These are phyloP conservation scores for Umbellularia californica DNA, from an alignment of 164 flowering plant genomes.

Conservation along the genomic window DNA sequence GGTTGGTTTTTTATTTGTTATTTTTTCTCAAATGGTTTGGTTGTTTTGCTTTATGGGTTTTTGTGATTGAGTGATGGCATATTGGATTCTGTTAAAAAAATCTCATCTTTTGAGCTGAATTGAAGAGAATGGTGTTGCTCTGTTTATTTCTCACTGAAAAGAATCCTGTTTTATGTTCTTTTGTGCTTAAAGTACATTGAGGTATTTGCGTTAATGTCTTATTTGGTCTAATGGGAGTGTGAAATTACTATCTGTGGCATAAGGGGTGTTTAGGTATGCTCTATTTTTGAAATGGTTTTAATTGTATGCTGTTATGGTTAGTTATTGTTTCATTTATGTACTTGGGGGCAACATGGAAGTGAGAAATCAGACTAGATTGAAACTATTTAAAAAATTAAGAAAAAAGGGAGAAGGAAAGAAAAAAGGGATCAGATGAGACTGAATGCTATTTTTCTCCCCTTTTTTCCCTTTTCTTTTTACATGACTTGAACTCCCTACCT, in stretches of 20 bases:
- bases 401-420: too few species aligned
- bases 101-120: neutral
- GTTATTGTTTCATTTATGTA: neutral
- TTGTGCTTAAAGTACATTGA: too few species aligned
- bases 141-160: too few species aligned
- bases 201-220: neutral
- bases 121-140: neutral
- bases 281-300: neutral
- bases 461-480: too few species aligned
- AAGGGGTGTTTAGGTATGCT: neutral
- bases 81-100: neutral
- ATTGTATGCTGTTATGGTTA: neutral
- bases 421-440: too few species aligned
- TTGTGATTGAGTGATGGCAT: neutral
- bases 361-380: neutral
- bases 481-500: too few species aligned
- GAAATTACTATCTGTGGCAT: neutral
- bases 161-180: too few species aligned
- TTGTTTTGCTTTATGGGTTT: neutral
- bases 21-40: neutral
- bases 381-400: too few species aligned
- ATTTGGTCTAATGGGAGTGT: neutral
- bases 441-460: too few species aligned
- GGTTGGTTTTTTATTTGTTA: constrained; percentile 34
- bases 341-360: neutral